Conservation (phyloP, 306 rosid genomes). For the Trichosanthes truncata region DNA sequence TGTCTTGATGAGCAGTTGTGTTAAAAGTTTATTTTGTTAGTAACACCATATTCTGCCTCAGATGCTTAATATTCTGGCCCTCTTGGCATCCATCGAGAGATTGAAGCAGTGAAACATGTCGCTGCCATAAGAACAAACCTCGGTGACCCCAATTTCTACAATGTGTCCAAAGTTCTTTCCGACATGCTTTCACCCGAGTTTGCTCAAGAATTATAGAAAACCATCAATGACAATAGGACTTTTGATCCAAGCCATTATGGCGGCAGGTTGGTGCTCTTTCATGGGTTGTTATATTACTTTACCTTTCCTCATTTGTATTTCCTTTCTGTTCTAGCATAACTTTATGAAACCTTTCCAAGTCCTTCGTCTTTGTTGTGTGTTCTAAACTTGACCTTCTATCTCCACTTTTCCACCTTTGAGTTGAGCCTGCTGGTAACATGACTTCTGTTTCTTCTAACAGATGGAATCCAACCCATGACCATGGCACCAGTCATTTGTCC, state of each 20-base stretch:
- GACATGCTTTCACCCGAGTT: slow-evolving; percentile 72
- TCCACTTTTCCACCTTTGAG: not conserved
- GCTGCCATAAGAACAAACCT: slow-evolving; percentile 71
- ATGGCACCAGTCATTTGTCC: slow-evolving; percentile 74
- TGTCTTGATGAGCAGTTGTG: not conserved
- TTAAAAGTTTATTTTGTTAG: not conserved
- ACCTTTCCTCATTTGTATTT: not conserved
- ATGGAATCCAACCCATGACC: slow-evolving; percentile 72
- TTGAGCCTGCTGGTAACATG: not conserved
- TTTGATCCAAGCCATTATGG: slow-evolving; percentile 61
- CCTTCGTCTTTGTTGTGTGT: not conserved
- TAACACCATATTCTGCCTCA: slow-evolving; percentile 13
- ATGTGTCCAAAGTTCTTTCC: slow-evolving; percentile 43
- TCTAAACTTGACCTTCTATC: not conserved
- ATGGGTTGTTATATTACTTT: not conserved
- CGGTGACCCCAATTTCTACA: slow-evolving; percentile 73
- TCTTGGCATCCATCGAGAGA: slow-evolving; percentile 61
- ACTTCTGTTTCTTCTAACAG: slow-evolving; percentile 11
- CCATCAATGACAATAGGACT: slow-evolving; percentile 54
- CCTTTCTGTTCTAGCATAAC: not conserved
- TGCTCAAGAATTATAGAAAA: slow-evolving; percentile 44
- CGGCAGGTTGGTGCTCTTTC: slow-evolving; percentile 40
- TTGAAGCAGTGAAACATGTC: slow-evolving; percentile 74
- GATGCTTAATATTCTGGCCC: slow-evolving; percentile 66
- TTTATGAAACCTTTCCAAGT: not conserved